Conservation (phyloP, 2,329 filamentous ascomycete species). For the Arthroderma sp. region DNA sequence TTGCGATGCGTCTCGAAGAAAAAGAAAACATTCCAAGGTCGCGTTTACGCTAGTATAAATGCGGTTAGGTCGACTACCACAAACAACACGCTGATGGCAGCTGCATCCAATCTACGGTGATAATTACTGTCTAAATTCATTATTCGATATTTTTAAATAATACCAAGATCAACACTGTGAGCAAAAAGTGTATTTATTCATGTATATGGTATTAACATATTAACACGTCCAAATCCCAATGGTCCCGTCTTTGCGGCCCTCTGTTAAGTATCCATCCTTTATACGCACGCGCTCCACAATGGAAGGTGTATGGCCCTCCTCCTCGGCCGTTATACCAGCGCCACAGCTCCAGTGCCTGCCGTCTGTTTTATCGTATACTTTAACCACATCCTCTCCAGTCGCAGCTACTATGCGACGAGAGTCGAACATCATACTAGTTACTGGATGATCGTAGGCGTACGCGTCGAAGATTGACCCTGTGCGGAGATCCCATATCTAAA, state of each 20-base stretch:
- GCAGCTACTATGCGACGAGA: slow-evolving; percentile 76
- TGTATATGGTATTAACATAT: slow-evolving; percentile 5
- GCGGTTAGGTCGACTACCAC: too few species aligned
- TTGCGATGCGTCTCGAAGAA: too few species aligned
- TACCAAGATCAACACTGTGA: too few species aligned
- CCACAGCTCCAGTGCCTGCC: slow-evolving; percentile 95
- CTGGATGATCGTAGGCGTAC: slow-evolving; percentile 82
- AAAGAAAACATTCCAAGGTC: too few species aligned
- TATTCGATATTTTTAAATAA: too few species aligned
- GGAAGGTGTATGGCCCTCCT: slow-evolving; percentile 51
- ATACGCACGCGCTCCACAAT: slow-evolving; percentile 77
- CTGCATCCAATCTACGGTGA: too few species aligned
- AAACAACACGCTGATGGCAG: too few species aligned
- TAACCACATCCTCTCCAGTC: slow-evolving; percentile 83
- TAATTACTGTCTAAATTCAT: too few species aligned
- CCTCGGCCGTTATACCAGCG: slow-evolving; percentile 55
- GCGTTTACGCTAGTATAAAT: too few species aligned
- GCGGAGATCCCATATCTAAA: slow-evolving; percentile 92
- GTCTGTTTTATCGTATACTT: slow-evolving; percentile 96
- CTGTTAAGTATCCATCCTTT: slow-evolving; percentile 85
- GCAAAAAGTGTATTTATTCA: neutral
- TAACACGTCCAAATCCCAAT: slow-evolving; percentile 83
- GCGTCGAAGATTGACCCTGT: slow-evolving; percentile 92
- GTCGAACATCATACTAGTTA: slow-evolving; percentile 98
- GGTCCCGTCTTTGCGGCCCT: slow-evolving; percentile 74